A percentile compares a stretch with the other conserved stretches of the same genome.
phyloP scores from a whole-genome alignment of 768 basidiomycete genomes.

The Pleurotus platypus region DNA sequence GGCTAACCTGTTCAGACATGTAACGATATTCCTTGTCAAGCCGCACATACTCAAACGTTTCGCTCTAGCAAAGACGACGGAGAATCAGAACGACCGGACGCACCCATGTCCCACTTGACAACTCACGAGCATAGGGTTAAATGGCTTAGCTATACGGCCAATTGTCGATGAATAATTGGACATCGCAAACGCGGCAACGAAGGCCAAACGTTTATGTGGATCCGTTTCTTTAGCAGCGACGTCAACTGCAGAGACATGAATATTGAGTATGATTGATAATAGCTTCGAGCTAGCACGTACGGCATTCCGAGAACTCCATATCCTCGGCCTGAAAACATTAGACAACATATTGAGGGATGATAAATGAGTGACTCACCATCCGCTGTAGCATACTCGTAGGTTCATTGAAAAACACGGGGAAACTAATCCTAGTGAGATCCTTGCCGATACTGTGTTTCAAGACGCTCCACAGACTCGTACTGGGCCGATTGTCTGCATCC shows the following conservation, averaged over 20 bases:
- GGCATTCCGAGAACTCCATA: constrained; percentile 94
- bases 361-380: constrained; percentile 52
- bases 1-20: constrained; percentile 94
- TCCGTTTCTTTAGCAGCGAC: constrained; percentile 76
- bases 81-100: not conserved
- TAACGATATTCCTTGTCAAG: constrained; percentile 89
- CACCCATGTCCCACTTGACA: too few relatives aligned
- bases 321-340: constrained; percentile 65
- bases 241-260: constrained; percentile 53
- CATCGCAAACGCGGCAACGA: constrained; percentile 96
- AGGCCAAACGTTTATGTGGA: constrained; percentile 80
- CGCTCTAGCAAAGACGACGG: constrained; percentile 46
- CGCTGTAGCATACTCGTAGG: constrained; percentile 96
- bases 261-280: constrained; percentile 1
- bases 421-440: constrained; percentile 93
- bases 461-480: constrained; percentile 91
- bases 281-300: constrained; percentile 40
- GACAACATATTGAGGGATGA: constrained; percentile 5
- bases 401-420: constrained; percentile 92
- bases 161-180: constrained; percentile 96
- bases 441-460: constrained; percentile 95
- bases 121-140: constrained; percentile 90
- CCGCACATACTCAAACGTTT: constrained; percentile 93
- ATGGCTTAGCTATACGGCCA: constrained; percentile 94
- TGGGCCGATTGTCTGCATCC: constrained; percentile 71